Evolutionary conservation across 1,139 yeast genomes (phyloP).

Genomic region (Nakaseomyces glabratus): DNA sequence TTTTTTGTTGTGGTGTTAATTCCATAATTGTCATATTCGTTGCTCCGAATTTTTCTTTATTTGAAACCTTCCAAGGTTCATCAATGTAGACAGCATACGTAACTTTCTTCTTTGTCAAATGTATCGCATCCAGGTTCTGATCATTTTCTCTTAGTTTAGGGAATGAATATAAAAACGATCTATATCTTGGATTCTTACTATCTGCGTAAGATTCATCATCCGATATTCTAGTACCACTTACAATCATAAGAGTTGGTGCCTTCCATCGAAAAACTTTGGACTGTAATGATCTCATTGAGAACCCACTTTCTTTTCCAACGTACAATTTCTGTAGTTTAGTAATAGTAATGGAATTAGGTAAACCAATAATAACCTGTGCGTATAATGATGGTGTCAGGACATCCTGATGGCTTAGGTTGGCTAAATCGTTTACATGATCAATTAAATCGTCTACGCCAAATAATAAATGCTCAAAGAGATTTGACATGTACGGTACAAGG

Average conservation of each 20-base stretch:
- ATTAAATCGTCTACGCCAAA: slow-evolving; percentile 18
- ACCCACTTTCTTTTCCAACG: slow-evolving; percentile 66
- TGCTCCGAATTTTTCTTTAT: slow-evolving; percentile 67
- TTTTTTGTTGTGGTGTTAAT: slow-evolving; percentile 55
- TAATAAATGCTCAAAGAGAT: slow-evolving; percentile 35
- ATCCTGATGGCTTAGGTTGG: slow-evolving; percentile 17
- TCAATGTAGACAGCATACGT: slow-evolving; percentile 54
- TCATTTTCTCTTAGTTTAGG: slow-evolving; percentile 40
- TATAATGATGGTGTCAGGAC: slow-evolving; percentile 29
- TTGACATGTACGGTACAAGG: slow-evolving; percentile 34
- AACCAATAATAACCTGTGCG: slow-evolving; percentile 30
- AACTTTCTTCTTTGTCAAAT: slow-evolving; percentile 34
- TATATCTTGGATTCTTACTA: slow-evolving; percentile 40
- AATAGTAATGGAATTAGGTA: slow-evolving; percentile 31
- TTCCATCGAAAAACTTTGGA: slow-evolving; percentile 82
- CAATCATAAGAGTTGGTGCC: slow-evolving; percentile 68
- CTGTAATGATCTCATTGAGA: slow-evolving; percentile 79
- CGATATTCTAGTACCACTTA: slow-evolving; percentile 54
- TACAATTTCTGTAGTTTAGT: slow-evolving; percentile 53
- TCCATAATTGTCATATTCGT: slow-evolving; percentile 47
- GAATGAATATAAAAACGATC: slow-evolving; percentile 42
- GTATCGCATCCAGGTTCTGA: slow-evolving; percentile 21
- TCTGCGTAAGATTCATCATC: slow-evolving; percentile 31
- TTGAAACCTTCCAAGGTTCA: slow-evolving; percentile 70
- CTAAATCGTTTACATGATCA: slow-evolving; percentile 7